Evolutionary conservation across 179 eudicot species (phyloP).

Genomic region (Drosera spatulata): DNA sequence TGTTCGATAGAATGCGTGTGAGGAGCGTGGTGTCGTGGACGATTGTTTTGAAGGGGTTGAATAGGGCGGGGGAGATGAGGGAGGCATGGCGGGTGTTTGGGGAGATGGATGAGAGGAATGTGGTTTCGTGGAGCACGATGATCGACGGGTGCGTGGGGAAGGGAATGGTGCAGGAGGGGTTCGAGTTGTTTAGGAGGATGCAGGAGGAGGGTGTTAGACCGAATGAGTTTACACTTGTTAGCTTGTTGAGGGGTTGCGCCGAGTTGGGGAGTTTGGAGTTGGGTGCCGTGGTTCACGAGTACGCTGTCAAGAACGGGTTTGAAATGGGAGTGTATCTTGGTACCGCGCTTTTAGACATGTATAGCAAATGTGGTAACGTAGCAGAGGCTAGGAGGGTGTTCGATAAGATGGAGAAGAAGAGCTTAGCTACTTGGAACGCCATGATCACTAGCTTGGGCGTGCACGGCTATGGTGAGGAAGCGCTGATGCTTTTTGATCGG

Average conservation of each 20-base stretch:
- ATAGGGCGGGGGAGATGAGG: too few relatives aligned
- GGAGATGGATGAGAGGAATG: too few relatives aligned
- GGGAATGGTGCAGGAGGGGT: slow-evolving; percentile 42
- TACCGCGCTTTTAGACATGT: slow-evolving; percentile 68
- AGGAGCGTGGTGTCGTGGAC: slow-evolving; percentile 68
- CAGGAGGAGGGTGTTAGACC: slow-evolving; percentile 31
- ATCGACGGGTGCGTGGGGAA: slow-evolving; percentile 69
- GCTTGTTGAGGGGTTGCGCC: slow-evolving; percentile 62
- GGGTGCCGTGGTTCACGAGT: slow-evolving; percentile 60
- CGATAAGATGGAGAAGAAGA: slow-evolving; percentile 18
- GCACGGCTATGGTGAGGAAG: slow-evolving; percentile 42
- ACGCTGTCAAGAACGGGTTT: slow-evolving; percentile 30
- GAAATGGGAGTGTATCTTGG: slow-evolving; percentile 36
- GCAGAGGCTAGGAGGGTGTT: slow-evolving; percentile 40
- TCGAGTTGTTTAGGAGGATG: slow-evolving; percentile 48
- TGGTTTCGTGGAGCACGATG: slow-evolving; percentile 61
- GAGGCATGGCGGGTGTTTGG: too few relatives aligned
- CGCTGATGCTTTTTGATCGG: slow-evolving; percentile 35
- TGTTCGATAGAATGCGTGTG: slow-evolving; percentile 48
- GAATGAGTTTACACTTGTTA: slow-evolving; percentile 54
- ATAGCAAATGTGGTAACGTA: slow-evolving; percentile 66
- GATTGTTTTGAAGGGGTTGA: too few relatives aligned
- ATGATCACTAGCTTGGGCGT: slow-evolving; percentile 69
- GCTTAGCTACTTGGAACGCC: slow-evolving; percentile 66
- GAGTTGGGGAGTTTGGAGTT: slow-evolving; percentile 49